Percentiles rank a stretch among this genome's conserved stretches.
Evolutionary conservation across 2,329 filamentous ascomycete species (phyloP).

Genomic region (Colletotrichum viniferum): DNA sequence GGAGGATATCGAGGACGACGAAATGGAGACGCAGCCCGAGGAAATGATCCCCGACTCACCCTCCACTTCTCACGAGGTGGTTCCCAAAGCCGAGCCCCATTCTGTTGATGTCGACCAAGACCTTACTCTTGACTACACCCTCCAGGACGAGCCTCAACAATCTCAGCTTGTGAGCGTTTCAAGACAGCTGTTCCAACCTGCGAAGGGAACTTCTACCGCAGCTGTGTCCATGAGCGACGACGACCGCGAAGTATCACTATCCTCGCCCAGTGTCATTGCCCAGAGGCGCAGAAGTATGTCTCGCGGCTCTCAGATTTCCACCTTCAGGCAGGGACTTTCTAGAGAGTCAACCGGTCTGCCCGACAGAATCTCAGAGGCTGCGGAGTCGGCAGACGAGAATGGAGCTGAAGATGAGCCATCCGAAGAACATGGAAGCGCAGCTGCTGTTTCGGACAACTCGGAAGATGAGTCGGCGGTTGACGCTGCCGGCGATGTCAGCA

Average conservation of each 20-base stretch:
- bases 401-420: background rate
- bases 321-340: background rate
- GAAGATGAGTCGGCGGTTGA: background rate
- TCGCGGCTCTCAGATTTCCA: slow-evolving; percentile 17
- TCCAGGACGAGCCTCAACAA: background rate
- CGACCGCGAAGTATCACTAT: background rate
- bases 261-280: slow-evolving; percentile 1
- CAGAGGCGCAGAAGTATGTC: slow-evolving; percentile 19
- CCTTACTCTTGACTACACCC: background rate
- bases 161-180: slow-evolving; percentile 1
- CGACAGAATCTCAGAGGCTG: background rate
- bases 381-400: background rate
- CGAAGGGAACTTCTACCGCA: background rate
- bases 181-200: slow-evolving; percentile 1
- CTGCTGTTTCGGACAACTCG: background rate
- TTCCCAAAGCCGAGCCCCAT: background rate
- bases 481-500: background rate
- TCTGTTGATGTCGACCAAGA: background rate
- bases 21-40: background rate
- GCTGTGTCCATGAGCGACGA: background rate
- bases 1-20: slow-evolving; percentile 4
- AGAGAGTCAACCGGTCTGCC: background rate
- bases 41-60: background rate
- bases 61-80: background rate
- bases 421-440: background rate